Evolutionary conservation across 306 rosid species (phyloP).

Genomic region (Lathyrus aphaca): DNA sequence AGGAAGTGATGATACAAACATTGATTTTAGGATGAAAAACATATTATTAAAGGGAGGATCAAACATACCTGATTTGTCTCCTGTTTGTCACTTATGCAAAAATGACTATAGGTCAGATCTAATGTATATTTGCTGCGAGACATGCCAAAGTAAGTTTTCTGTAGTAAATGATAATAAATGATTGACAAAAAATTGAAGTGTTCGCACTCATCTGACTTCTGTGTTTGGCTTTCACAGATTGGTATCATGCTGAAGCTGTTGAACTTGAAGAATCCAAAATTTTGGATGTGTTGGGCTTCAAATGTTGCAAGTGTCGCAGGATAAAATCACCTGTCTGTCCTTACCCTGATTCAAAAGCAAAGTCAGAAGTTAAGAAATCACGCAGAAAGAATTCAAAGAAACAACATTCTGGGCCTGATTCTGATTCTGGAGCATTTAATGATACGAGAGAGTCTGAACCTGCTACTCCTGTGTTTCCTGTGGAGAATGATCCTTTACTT

Average conservation of each 20-base stretch:
- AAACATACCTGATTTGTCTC: slow-evolving; percentile 45
- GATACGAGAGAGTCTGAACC: slow-evolving; percentile 58
- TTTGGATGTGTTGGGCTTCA: slow-evolving; percentile 68
- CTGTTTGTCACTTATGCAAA: slow-evolving; percentile 75
- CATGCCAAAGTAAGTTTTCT: slow-evolving; percentile 73
- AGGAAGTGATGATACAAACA: slow-evolving; percentile 50
- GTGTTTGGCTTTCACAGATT: slow-evolving; percentile 62
- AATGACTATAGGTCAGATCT: slow-evolving; percentile 72
- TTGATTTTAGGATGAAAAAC: slow-evolving; percentile 65
- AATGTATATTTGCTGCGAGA: slow-evolving; percentile 82
- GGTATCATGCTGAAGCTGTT: slow-evolving; percentile 97
- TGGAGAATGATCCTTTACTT: slow-evolving; percentile 72
- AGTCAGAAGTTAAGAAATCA: slow-evolving; percentile 46
- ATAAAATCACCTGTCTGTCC: slow-evolving; percentile 91
- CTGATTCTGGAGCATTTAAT: slow-evolving; percentile 55
- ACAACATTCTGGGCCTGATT: slow-evolving; percentile 55
- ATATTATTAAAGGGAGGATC: slow-evolving; percentile 70
- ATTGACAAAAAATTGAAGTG: neutral
- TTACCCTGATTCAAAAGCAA: slow-evolving; percentile 52
- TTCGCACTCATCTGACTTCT: slow-evolving; percentile 14
- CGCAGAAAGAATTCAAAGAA: slow-evolving; percentile 51
- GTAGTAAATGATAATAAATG: slow-evolving; percentile 17
- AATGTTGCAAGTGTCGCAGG: slow-evolving; percentile 96
- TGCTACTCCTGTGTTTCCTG: slow-evolving; percentile 59
- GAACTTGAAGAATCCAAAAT: slow-evolving; percentile 83